A percentile compares a stretch with the other conserved stretches of the same genome.
Conservation (phyloP, 805 yeast genomes). For the Myxozyma nipponensis region DNA sequence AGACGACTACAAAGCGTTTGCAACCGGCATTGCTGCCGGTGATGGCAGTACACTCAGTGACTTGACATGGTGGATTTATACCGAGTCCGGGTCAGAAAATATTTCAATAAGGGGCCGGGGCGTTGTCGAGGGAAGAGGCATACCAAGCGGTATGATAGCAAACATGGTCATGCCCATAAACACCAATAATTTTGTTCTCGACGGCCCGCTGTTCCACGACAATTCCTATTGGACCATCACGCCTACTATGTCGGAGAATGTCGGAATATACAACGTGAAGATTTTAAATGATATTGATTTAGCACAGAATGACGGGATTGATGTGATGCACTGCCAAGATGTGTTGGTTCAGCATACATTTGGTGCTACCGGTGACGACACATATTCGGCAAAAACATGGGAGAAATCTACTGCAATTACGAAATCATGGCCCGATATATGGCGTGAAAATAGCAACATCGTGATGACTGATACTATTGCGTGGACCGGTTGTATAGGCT, state of each 20-base stretch:
- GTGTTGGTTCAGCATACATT: slow-evolving; percentile 11
- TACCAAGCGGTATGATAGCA: background rate
- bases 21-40: background rate
- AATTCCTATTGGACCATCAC: slow-evolving; percentile 14
- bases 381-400: slow-evolving; percentile 20
- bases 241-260: slow-evolving; percentile 9
- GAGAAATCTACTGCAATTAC: slow-evolving; percentile 7
- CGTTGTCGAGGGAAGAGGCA: slow-evolving; percentile 10
- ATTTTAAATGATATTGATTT: slow-evolving; percentile 8
- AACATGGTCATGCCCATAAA: slow-evolving; percentile 11
- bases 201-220: slow-evolving; percentile 17
- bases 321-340: slow-evolving; percentile 12
- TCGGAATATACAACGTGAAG: slow-evolving; percentile 9
- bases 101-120: slow-evolving; percentile 14
- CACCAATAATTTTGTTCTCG: slow-evolving; percentile 4
- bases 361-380: slow-evolving; percentile 17
- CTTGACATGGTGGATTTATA: slow-evolving; percentile 10
- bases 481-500: slow-evolving; percentile 23
- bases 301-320: slow-evolving; percentile 19
- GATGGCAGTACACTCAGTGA: background rate
- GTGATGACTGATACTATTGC: slow-evolving; percentile 14
- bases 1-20: slow-evolving; percentile 2
- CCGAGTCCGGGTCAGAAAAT: slow-evolving; percentile 7
- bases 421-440: slow-evolving; percentile 9
- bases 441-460: background rate